phyloP scores from a whole-genome alignment of 1,284 basidiomycete species.

The Xerocomus nothofagi region DNA sequence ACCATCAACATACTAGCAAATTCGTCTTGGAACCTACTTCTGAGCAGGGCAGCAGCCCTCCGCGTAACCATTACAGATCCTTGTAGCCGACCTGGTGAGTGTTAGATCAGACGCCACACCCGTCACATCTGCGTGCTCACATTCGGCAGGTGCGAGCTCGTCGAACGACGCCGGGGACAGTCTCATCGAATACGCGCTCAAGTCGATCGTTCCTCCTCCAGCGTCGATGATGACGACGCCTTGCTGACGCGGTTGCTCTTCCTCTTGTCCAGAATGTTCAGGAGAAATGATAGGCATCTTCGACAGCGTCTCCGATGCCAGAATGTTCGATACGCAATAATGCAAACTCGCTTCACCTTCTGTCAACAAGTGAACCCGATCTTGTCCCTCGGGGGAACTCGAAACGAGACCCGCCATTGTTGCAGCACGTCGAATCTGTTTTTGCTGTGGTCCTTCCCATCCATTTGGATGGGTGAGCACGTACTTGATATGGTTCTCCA shows the following conservation, averaged over 20 bases:
- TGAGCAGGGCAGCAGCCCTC: constrained; percentile 39
- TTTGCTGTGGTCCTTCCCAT: constrained; percentile 45
- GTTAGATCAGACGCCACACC: constrained; percentile 3
- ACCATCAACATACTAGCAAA: no score
- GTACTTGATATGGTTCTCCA: constrained; percentile 36
- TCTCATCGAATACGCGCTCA: constrained; percentile 47
- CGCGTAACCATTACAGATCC: constrained; percentile 45
- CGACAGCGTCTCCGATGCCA: constrained; percentile 35
- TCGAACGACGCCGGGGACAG: constrained; percentile 37
- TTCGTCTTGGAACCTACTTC: constrained; percentile 27
- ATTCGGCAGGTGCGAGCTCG: constrained; percentile 43
- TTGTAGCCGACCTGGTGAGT: constrained; percentile 34
- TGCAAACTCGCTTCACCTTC: constrained; percentile 54
- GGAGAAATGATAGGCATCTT: constrained; percentile 29
- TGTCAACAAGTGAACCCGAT: constrained; percentile 45
- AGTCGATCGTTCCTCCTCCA: constrained; percentile 57
- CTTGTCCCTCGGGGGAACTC: constrained; percentile 28
- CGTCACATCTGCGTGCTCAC: constrained; percentile 31
- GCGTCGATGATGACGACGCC: constrained; percentile 57
- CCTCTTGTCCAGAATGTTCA: constrained; percentile 18
- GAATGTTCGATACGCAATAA: constrained; percentile 43
- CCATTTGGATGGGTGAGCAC: constrained; percentile 47
- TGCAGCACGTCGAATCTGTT: constrained; percentile 41
- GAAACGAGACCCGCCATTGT: constrained; percentile 35
- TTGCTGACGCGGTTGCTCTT: constrained; percentile 27